Percentiles rank a stretch among this genome's conserved stretches.
These are phyloP conservation scores for Dictyostelium capitatum DNA, from an alignment of 78 protist genomes.

Conservation along the genomic window DNA sequence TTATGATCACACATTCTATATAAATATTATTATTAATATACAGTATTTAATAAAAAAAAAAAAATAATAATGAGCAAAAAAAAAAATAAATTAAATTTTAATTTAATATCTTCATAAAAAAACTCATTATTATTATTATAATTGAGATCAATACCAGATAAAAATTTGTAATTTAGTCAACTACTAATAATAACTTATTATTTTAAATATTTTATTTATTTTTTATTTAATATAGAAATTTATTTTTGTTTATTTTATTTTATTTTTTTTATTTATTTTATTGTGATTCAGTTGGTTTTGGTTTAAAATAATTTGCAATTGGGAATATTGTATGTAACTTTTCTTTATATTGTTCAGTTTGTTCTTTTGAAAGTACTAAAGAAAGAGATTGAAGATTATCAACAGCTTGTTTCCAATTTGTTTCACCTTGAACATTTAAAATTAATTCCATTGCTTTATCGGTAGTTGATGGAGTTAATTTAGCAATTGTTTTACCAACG, in stretches of 20 bases:
- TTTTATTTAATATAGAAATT: too few species aligned
- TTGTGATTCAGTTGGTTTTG: background rate
- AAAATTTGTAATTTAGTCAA: too few species aligned
- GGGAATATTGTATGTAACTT: conserved; percentile 31
- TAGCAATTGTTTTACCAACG: conserved; percentile 1
- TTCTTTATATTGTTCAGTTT: background rate
- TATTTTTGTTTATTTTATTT: too few species aligned
- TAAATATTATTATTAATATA: background rate
- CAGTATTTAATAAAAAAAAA: background rate
- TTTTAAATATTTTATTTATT: too few species aligned
- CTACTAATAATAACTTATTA: too few species aligned
- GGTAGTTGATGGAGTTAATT: conserved; percentile 1
- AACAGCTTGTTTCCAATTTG: conserved; percentile 18
- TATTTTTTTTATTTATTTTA: too few species aligned
- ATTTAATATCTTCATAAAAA: too few species aligned
- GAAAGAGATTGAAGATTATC: conserved; percentile 10
- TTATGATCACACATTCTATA: conserved; percentile 16
- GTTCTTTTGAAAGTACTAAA: background rate
- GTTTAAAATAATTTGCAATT: conserved; percentile 31
- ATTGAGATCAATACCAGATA: too few species aligned
- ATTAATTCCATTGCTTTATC: background rate
- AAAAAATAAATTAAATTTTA: too few species aligned
- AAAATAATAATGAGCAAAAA: too few species aligned
- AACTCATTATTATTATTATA: too few species aligned
- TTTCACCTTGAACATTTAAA: conserved; percentile 25